These are phyloP conservation scores for Plasmodium ovale DNA, from an alignment of 169 alveolate genomes.

Conservation along the genomic window DNA sequence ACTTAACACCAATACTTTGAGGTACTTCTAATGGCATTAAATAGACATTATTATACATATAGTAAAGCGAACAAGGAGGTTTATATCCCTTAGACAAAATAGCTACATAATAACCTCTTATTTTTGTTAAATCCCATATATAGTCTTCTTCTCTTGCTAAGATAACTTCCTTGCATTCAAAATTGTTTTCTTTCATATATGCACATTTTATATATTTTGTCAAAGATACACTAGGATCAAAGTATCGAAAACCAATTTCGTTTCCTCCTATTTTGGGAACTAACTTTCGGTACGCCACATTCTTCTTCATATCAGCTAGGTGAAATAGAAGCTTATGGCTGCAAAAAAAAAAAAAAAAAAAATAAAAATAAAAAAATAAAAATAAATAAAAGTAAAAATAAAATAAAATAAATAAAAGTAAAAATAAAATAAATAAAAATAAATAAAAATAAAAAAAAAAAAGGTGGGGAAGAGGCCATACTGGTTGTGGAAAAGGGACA, in stretches of 20 bases:
- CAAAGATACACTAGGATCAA: not conserved
- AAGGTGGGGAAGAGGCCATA: too few relatives aligned
- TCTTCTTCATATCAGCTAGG: not conserved
- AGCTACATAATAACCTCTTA: constrained; percentile 47
- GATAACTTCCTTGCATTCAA: constrained; percentile 9
- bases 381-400: not conserved
- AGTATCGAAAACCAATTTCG: constrained; percentile 40
- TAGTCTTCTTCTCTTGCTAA: constrained; percentile 1
- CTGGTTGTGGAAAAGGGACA: too few relatives aligned
- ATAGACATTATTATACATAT: constrained; percentile 3
- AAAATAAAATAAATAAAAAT: not conserved
- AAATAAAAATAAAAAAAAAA: not conserved
- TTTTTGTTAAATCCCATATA: constrained; percentile 20
- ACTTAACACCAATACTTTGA: not conserved
- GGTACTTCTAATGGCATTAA: not conserved
- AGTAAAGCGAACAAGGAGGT: constrained; percentile 1
- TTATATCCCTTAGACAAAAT: constrained; percentile 1
- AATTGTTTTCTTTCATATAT: constrained; percentile 8
- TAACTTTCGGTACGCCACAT: not conserved
- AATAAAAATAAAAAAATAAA: not conserved
- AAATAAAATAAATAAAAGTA: not conserved
- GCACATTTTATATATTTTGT: constrained; percentile 20
- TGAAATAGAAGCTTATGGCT: not conserved
- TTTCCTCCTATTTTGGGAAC: constrained; percentile 37
- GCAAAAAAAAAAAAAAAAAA: not conserved